Conservation (phyloP, 2,329 filamentous ascomycete genomes). For the Pestalotiopsis sp. region DNA sequence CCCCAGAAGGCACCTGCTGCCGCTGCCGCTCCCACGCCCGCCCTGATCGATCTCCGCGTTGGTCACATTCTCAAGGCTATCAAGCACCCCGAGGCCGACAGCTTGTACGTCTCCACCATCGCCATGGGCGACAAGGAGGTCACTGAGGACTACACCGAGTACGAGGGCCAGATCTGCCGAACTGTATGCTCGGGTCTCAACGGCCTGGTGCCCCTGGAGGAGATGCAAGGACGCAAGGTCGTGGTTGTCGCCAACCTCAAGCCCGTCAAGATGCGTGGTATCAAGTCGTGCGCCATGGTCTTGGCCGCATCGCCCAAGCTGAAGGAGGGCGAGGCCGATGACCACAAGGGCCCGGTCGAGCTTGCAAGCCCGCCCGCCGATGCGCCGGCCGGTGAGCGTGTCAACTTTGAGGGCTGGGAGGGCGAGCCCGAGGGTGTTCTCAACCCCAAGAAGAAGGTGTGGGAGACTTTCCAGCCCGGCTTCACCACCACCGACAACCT, state of each 20-base stretch:
- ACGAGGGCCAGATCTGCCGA: slow-evolving; percentile 87
- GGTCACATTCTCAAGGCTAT: slow-evolving; percentile 96
- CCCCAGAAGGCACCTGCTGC: slow-evolving; percentile 68
- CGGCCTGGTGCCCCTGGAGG: slow-evolving; percentile 86
- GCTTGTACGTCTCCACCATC: slow-evolving; percentile 92
- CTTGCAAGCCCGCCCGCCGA: slow-evolving; percentile 82
- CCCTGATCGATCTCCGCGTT: slow-evolving; percentile 91
- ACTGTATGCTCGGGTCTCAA: slow-evolving; percentile 98
- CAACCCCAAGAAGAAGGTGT: slow-evolving; percentile 99
- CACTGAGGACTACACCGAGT: slow-evolving; percentile 86
- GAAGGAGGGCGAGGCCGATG: slow-evolving; percentile 79
- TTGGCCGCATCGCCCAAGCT: slow-evolving; percentile 87
- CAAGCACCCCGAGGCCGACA: slow-evolving; percentile 96
- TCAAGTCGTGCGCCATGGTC: slow-evolving; percentile 80
- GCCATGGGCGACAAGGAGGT: slow-evolving; percentile 87
- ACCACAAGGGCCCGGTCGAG: slow-evolving; percentile 90
- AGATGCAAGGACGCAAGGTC: slow-evolving; percentile 97
- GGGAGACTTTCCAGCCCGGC: slow-evolving; percentile 95
- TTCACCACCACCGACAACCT: slow-evolving; percentile 85
- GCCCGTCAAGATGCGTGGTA: slow-evolving; percentile 97
- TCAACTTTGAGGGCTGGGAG: slow-evolving; percentile 93
- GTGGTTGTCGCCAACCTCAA: slow-evolving; percentile 97
- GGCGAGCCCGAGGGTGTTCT: slow-evolving; percentile 90
- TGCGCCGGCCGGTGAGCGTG: slow-evolving; percentile 80
- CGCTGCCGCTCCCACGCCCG: slow-evolving; percentile 78